These are phyloP conservation scores for Trametes cinnabarina DNA, from an alignment of 768 basidiomycete genomes.

Conservation along the genomic window DNA sequence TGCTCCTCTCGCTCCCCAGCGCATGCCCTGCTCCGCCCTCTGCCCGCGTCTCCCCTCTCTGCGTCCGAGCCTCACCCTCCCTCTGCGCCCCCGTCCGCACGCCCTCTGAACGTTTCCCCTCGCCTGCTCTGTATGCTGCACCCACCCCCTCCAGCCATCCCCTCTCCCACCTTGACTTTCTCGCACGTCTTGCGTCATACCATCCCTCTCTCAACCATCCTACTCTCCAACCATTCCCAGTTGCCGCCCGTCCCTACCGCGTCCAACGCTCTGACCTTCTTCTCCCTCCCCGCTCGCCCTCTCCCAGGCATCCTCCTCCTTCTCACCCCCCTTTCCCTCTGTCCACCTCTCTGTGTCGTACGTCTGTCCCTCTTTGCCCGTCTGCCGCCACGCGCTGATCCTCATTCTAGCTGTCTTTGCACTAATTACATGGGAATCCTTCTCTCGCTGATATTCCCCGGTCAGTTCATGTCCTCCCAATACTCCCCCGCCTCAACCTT, in stretches of 20 bases:
- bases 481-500: constrained; percentile 18
- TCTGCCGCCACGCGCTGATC: constrained; percentile 1
- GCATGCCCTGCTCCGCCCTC: constrained; percentile 12
- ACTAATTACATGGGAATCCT: constrained; percentile 32
- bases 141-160: constrained; percentile 14
- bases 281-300: constrained; percentile 4
- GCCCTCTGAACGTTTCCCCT: not conserved
- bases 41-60: constrained; percentile 8
- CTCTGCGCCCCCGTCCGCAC: not conserved
- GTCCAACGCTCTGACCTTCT: constrained; percentile 23
- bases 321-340: constrained; percentile 14
- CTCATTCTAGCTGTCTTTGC: not conserved
- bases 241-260: constrained; percentile 20
- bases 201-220: not conserved
- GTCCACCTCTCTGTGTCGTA: constrained; percentile 13
- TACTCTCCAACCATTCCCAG: not conserved
- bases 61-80: constrained; percentile 6
- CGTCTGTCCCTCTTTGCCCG: constrained; percentile 9
- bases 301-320: constrained; percentile 15
- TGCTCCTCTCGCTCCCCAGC: not conserved
- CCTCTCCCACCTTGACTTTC: constrained; percentile 14
- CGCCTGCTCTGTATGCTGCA: constrained; percentile 24
- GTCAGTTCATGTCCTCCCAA: constrained; percentile 29
- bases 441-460: constrained; percentile 30
- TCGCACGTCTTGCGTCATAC: constrained; percentile 16